Conservation (phyloP, 345 rosid genomes). For the Lepidium africanum region DNA sequence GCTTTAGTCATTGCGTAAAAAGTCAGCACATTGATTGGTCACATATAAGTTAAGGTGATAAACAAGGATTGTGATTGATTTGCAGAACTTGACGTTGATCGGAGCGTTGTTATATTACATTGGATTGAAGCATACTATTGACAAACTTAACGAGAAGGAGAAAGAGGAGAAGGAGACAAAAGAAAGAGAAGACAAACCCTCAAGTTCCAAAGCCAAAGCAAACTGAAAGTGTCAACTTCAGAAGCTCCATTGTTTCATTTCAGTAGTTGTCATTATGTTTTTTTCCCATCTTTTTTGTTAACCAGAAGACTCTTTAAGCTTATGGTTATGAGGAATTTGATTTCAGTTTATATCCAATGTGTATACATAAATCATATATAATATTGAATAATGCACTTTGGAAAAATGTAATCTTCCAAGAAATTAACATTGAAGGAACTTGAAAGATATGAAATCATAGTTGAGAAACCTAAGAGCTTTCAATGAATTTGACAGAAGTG, state of each 20-base stretch:
- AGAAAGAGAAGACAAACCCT: not conserved
- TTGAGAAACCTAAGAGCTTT: not conserved
- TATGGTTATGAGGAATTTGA: not conserved
- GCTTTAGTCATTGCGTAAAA: not conserved
- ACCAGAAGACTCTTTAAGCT: not conserved
- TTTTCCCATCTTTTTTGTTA: not conserved
- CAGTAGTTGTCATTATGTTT: not conserved
- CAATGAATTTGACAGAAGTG: not conserved
- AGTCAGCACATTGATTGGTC: not conserved
- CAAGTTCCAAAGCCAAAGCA: slow-evolving; percentile 10
- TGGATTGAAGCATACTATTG: slow-evolving; percentile 20
- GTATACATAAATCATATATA: not conserved
- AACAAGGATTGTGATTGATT: not conserved
- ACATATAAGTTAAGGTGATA: not conserved
- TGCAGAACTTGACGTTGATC: slow-evolving; percentile 24
- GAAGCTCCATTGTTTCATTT: not conserved
- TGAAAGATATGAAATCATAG: not conserved
- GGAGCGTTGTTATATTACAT: slow-evolving; percentile 27
- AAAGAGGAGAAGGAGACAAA: not conserved
- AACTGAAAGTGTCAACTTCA: slow-evolving; percentile 5
- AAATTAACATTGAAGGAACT: not conserved
- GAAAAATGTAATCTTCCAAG: not conserved
- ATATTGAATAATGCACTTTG: too few relatives aligned
- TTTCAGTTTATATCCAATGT: not conserved
- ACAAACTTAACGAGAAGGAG: slow-evolving; percentile 5